These are phyloP conservation scores for Blepharisma stoltei DNA, from an alignment of 73 alveolate genomes.

Conservation along the genomic window DNA sequence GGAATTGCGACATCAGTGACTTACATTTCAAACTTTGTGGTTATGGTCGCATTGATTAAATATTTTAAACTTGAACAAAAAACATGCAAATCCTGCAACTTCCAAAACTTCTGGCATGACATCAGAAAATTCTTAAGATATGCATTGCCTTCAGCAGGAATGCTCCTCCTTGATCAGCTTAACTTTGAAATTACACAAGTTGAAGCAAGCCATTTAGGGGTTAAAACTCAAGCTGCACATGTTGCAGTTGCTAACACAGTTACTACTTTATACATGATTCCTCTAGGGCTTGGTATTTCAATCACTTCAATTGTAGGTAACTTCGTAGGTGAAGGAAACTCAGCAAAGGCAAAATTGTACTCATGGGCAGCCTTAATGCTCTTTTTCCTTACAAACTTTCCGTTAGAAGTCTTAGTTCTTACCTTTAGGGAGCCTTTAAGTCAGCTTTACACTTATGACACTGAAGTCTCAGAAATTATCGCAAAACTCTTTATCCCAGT, in stretches of 20 bases:
- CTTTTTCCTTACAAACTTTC: neutral
- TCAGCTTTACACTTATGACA: slow-evolving; percentile 26
- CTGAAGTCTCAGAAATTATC: neutral
- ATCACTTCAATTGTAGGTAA: slow-evolving; percentile 31
- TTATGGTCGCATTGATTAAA: neutral
- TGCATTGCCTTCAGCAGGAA: slow-evolving; percentile 31
- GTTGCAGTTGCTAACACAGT: slow-evolving; percentile 33
- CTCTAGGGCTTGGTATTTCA: slow-evolving; percentile 31
- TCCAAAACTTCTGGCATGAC: slow-evolving; percentile 7
- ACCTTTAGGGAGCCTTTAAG: neutral
- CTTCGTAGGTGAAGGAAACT: slow-evolving; percentile 30
- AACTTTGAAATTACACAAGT: slow-evolving; percentile 34
- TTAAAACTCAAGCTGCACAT: slow-evolving; percentile 36
- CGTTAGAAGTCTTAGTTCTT: neutral
- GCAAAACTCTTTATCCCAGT: neutral
- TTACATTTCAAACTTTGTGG: slow-evolving; percentile 30
- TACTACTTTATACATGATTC: slow-evolving; percentile 7
- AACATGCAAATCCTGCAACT: slow-evolving; percentile 26
- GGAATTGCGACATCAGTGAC: slow-evolving; percentile 39
- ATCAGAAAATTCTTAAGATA: slow-evolving; percentile 19
- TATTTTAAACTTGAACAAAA: neutral
- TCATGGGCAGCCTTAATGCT: neutral
- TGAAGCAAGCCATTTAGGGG: slow-evolving; percentile 31
- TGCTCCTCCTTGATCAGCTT: slow-evolving; percentile 50
- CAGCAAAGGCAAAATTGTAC: slow-evolving; percentile 30